Base-by-base conservation (phyloP, 1,284 basidiomycete species). In the Schizophyllum amplum region DNA sequence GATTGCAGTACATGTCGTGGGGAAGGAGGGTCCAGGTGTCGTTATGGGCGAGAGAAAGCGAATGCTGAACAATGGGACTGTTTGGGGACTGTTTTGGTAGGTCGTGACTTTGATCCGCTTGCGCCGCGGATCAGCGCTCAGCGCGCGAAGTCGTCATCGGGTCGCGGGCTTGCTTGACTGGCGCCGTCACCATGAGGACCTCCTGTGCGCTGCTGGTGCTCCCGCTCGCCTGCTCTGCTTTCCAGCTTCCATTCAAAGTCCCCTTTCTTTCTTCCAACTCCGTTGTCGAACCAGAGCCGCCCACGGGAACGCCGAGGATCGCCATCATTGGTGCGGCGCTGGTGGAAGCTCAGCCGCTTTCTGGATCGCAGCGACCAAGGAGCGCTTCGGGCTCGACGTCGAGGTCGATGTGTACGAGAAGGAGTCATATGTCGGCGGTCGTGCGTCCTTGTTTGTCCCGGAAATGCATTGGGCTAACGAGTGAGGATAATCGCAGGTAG, bases 251-350 rank as follows among this genome's bases (percentile, higher is more conserved):
- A 9, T 84, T 85, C 66, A 71, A 72, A 55, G 58, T 83, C 21
- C 79, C 82, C 1, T 50, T 50, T 50, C 48, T 50, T 3, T 50
- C 48, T 50, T 71, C 67, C 25, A 54, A 63, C 46, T 57, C 59
- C 7, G 13, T 50, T 50, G 48, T 50, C 13, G 48, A 21, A 5
- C 48, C 63, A 65, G 48, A 51, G 20, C 42, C 27, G 20, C 48
- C 53, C 9, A 51, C 49, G n/a, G 24, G 21, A 20, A 68, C 69
- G 1, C 74, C 78, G 47, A 71, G 76, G 51, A 73, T 96, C 60
- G 93, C 93, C 5, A 84, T 96, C 65, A 82, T 96, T 49, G 94
- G 94, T 42, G 92, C 93, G 94, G 94, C 21, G 90, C 94, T 6
- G 90, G 81, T 6, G 94, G 94, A 2, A 84, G 83, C 9, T 86